Evolutionary conservation across 2,329 filamentous ascomycete genomes (phyloP).

Genomic region (Bisporella sp.): DNA sequence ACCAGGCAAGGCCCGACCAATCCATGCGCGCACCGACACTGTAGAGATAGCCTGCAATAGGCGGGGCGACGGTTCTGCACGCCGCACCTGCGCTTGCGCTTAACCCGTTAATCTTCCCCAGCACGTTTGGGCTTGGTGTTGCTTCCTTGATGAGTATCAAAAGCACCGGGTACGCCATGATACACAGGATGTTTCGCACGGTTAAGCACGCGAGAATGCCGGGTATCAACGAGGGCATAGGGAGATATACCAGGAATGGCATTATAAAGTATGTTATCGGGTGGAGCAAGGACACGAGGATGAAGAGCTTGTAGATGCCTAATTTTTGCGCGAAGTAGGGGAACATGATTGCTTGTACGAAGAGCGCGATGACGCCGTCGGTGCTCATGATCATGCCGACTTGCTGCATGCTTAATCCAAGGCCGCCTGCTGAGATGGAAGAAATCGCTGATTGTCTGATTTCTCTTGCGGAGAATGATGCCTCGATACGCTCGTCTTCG

Average conservation of each 20-base stretch:
- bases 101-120: slow-evolving; percentile 60
- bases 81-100: slow-evolving; percentile 59
- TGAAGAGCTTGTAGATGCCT: slow-evolving; percentile 51
- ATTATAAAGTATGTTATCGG: slow-evolving; percentile 55
- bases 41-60: slow-evolving; percentile 57
- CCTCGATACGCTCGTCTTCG: slow-evolving; percentile 59
- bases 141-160: slow-evolving; percentile 63
- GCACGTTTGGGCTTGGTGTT: slow-evolving; percentile 45
- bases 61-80: slow-evolving; percentile 61
- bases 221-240: slow-evolving; percentile 40
- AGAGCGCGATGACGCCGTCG: slow-evolving; percentile 51
- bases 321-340: slow-evolving; percentile 50
- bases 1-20: slow-evolving; percentile 58
- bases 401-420: slow-evolving; percentile 54
- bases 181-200: slow-evolving; percentile 53
- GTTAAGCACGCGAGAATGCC: slow-evolving; percentile 44
- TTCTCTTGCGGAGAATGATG: slow-evolving; percentile 6
- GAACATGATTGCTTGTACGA: slow-evolving; percentile 54
- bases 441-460: slow-evolving; percentile 8
- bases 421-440: slow-evolving; percentile 48
- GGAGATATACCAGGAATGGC: slow-evolving; percentile 49
- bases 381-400: slow-evolving; percentile 56
- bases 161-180: slow-evolving; percentile 57
- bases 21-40: slow-evolving; percentile 50
- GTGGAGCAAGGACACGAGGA: slow-evolving; percentile 51